Evolutionary conservation across 176 grass and related monocot genomes (phyloP), one percentile per base, ranked within the genome.

Genomic region (Musa troglodytarum): DNA sequence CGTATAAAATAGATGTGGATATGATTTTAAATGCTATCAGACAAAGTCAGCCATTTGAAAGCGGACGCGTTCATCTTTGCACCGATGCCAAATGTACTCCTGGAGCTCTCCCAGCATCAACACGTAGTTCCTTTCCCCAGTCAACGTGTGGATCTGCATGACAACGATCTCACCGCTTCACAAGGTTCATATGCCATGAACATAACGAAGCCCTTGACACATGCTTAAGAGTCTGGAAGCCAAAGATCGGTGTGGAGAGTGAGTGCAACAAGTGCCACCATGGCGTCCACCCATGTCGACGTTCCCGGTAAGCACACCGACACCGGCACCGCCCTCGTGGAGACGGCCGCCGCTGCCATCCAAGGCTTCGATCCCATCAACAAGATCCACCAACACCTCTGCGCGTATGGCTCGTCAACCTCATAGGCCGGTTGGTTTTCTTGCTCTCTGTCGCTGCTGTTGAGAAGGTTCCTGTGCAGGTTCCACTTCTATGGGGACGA

Each of bases 401-500:
- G 93, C 93, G 93, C 90, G 68, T 83, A 78, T 21, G 22, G 22
- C 14, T 24, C 13, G 43, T 34, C 14, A 34, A 20, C 1, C 28
- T 4, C n/a, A 10, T 68, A 24, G 6, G 8, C 25, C 5, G 11
- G 23, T 43, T 13, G 43, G 2, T 23, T n/a, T 49, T 25, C 62
- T 2, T 62, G 1, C 13, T 16, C 23, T 50, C 1, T n/a, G 14
- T 8, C 72, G 13, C 53, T 49, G 51, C 11, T 3, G 22, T 5
- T 9, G 51, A 66, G 51, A 68, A 29, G 62, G 19, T 23, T 26
- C 51, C 2, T n/a, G 6, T 26, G 8, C 28, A 87, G 85, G 24
- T 92, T 97, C 81, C 93, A 97, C 72, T 90, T 88, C 81, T 96
- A 96, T 82, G 83, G 69, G 0, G 76, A 92, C 84, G 93, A 96